A percentile compares a stretch with the other conserved stretches of the same genome.
Conservation (phyloP, 108 stramenopile species). For the Mayamaea pseudoterrestris region DNA sequence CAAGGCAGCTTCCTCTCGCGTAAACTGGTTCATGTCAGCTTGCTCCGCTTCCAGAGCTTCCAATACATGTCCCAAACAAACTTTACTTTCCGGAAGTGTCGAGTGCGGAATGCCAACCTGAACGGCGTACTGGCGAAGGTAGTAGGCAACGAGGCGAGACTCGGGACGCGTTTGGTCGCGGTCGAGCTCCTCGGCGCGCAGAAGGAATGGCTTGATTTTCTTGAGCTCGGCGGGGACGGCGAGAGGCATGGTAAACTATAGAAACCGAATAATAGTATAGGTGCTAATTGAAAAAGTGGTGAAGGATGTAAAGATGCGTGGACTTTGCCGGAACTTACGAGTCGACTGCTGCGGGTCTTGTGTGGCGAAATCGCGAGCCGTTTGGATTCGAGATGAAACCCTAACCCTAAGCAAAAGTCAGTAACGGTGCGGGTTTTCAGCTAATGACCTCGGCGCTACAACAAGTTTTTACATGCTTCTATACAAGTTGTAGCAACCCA, state of each 20-base stretch:
- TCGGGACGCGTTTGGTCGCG: constrained; percentile 50
- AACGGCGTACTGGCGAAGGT: constrained; percentile 86
- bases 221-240: constrained; percentile 70
- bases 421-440: too few relatives aligned
- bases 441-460: too few relatives aligned
- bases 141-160: constrained; percentile 80
- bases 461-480: too few relatives aligned
- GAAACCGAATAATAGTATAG: background rate
- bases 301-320: too few relatives aligned
- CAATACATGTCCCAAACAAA: constrained; percentile 43
- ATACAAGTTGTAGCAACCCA: too few relatives aligned
- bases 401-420: too few relatives aligned
- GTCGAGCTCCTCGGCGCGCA: constrained; percentile 84
- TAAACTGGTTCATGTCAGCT: constrained; percentile 54
- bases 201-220: constrained; percentile 61
- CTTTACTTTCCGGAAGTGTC: constrained; percentile 15
- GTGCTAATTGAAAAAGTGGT: too few relatives aligned
- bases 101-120: constrained; percentile 50
- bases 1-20: constrained; percentile 50
- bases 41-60: constrained; percentile 59
- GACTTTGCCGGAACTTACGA: too few relatives aligned
- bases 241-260: constrained; percentile 20
- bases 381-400: too few relatives aligned
- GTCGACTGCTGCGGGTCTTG: too few relatives aligned
- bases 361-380: too few relatives aligned